Conservation (phyloP, 1,284 basidiomycete genomes). For the Neolentinus lepideus region DNA sequence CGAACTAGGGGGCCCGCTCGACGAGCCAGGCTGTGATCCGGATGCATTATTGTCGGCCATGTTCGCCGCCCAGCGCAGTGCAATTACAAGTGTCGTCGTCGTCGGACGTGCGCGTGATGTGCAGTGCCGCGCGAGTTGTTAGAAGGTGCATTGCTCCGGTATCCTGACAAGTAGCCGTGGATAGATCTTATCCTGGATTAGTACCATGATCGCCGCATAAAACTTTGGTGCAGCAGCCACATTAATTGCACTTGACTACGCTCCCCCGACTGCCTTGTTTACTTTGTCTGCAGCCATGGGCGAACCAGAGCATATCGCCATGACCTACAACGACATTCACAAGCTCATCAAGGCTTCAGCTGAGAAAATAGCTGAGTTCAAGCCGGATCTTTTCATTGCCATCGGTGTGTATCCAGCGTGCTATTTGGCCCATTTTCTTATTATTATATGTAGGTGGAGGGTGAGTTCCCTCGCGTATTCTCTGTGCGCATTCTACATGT, state of each 20-base stretch:
- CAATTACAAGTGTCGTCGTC: not conserved
- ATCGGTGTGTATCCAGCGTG: conserved; percentile 44
- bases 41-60: not conserved
- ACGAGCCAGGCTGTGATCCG: not conserved
- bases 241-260: not conserved
- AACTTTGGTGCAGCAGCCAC: not conserved
- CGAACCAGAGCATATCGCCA: conserved; percentile 51
- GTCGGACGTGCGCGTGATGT: not conserved
- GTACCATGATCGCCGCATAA: not conserved
- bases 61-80: not conserved
- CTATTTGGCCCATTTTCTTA: conserved; percentile 3
- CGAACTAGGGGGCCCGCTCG: not conserved
- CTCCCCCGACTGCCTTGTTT: not conserved
- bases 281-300: conserved; percentile 21
- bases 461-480: conserved; percentile 37
- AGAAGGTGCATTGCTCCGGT: not conserved
- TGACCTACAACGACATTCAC: conserved; percentile 84
- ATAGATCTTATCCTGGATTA: not conserved
- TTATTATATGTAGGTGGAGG: conserved; percentile 54
- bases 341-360: conserved; percentile 64
- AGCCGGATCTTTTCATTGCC: conserved; percentile 74
- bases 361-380: conserved; percentile 58
- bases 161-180: not conserved
- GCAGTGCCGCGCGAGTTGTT: not conserved
- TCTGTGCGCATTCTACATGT: conserved; percentile 12